Conservation (phyloP, 202 grass and related monocot genomes). For the Zoysia matrella region DNA sequence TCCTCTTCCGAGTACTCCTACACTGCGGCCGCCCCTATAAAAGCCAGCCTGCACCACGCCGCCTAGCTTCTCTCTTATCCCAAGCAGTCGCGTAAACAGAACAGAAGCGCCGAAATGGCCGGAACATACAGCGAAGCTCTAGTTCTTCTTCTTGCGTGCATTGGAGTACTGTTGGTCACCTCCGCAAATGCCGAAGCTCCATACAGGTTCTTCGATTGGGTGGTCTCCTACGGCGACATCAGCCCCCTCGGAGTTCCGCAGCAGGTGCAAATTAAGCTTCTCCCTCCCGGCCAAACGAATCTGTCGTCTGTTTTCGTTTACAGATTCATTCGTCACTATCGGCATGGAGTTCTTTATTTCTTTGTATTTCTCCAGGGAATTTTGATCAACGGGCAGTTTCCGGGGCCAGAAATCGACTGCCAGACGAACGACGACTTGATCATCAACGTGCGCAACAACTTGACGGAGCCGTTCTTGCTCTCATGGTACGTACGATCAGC, state of each 20-base stretch:
- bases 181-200: slow-evolving; percentile 46
- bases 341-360: not conserved
- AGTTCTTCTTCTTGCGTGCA: slow-evolving; percentile 1
- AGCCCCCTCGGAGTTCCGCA: slow-evolving; percentile 37
- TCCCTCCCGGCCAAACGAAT: too few species aligned
- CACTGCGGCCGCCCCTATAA: too few species aligned
- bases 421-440: slow-evolving; percentile 76
- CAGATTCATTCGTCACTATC: not conserved
- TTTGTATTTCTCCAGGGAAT: slow-evolving; percentile 5
- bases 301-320: not conserved
- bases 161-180: not conserved
- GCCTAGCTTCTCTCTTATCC: too few species aligned
- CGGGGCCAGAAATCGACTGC: slow-evolving; percentile 73
- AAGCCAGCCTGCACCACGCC: too few species aligned
- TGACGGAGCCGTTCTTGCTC: slow-evolving; percentile 75
- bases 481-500: slow-evolving; percentile 63
- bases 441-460: slow-evolving; percentile 66
- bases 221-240: slow-evolving; percentile 36
- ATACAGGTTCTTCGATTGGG: slow-evolving; percentile 67
- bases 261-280: slow-evolving; percentile 34
- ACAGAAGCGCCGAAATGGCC: not conserved
- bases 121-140: not conserved
- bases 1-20: too few species aligned
- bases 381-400: slow-evolving; percentile 51
- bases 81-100: not conserved